Evolutionary conservation across 495 filamentous ascomycete species (phyloP).

Genomic region (Penicillium canariense): DNA sequence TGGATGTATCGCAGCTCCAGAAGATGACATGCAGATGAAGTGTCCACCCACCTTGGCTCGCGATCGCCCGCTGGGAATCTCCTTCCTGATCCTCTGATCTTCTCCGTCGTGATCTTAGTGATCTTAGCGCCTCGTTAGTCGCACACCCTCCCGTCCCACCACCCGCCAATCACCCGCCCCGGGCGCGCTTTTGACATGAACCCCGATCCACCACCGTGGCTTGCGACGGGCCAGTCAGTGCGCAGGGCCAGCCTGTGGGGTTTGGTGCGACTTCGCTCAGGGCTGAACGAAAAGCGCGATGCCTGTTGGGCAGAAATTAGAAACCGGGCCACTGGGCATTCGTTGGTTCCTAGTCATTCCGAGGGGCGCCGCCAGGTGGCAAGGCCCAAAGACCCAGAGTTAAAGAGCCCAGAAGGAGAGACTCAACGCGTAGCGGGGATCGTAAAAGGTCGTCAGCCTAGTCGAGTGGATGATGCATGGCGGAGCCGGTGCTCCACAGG

Average conservation of each 20-base stretch:
- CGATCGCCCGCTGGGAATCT: constrained; percentile 5
- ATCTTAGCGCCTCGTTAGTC: constrained; percentile 20
- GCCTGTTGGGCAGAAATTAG: constrained; percentile 15
- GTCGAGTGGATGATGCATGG: not conserved
- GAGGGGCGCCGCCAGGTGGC: not conserved
- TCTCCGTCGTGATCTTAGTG: not conserved
- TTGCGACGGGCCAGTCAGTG: constrained; percentile 18
- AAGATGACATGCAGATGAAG: constrained; percentile 17
- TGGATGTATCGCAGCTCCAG: constrained; percentile 11
- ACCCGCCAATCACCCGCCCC: constrained; percentile 16
- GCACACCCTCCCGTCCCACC: constrained; percentile 18
- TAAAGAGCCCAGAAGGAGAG: not conserved
- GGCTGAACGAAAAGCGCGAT: constrained; percentile 19
- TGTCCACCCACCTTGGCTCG: not conserved
- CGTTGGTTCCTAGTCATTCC: not conserved
- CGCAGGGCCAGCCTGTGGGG: constrained; percentile 15
- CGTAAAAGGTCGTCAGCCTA: not conserved
- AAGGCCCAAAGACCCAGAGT: not conserved
- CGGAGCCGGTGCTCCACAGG: not conserved
- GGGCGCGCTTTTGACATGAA: constrained; percentile 14
- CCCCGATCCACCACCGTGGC: constrained; percentile 8
- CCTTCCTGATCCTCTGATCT: constrained; percentile 1
- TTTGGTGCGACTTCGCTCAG: not conserved
- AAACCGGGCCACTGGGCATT: not conserved
- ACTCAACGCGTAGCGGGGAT: not conserved